phyloP scores from a whole-genome alignment of 2,329 filamentous ascomycete species.

The Talaromyces sp. region DNA sequence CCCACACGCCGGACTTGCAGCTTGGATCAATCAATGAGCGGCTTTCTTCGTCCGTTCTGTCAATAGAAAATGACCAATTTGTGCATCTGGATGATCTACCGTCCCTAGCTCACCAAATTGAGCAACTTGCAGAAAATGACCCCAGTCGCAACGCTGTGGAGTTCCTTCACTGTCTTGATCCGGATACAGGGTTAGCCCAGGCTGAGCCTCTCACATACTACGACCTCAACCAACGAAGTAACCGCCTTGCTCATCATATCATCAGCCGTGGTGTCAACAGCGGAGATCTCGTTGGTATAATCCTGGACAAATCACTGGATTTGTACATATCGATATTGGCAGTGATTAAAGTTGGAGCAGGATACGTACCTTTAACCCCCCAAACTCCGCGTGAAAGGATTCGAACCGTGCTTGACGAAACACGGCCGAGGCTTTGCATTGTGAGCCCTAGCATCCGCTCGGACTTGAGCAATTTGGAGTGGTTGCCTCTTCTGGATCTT shows the following conservation, averaged over 20 bases:
- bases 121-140: constrained; percentile 43
- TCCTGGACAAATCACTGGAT: constrained; percentile 69
- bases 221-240: constrained; percentile 60
- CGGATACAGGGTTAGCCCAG: constrained; percentile 22
- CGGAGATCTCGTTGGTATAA: constrained; percentile 63
- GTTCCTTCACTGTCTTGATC: constrained; percentile 52
- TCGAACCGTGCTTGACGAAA: constrained; percentile 57
- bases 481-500: constrained; percentile 13
- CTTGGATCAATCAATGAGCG: constrained; percentile 26
- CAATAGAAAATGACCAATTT: constrained; percentile 45
- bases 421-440: constrained; percentile 48
- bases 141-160: constrained; percentile 59
- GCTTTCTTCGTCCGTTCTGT: constrained; percentile 36
- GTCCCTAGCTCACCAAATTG: constrained; percentile 52
- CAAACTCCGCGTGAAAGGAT: constrained; percentile 62
- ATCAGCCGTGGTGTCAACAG: constrained; percentile 40
- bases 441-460: constrained; percentile 14
- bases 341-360: constrained; percentile 67
- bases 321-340: constrained; percentile 73
- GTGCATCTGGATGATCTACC: constrained; percentile 28
- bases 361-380: constrained; percentile 73
- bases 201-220: constrained; percentile 55
- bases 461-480: constrained; percentile 7
- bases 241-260: constrained; percentile 58
- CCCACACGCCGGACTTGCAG: constrained; percentile 29